Percentiles rank a stretch among this genome's conserved stretches.
phyloP scores from a whole-genome alignment of 2,329 filamentous ascomycete genomes.

The Alternaria solani region DNA sequence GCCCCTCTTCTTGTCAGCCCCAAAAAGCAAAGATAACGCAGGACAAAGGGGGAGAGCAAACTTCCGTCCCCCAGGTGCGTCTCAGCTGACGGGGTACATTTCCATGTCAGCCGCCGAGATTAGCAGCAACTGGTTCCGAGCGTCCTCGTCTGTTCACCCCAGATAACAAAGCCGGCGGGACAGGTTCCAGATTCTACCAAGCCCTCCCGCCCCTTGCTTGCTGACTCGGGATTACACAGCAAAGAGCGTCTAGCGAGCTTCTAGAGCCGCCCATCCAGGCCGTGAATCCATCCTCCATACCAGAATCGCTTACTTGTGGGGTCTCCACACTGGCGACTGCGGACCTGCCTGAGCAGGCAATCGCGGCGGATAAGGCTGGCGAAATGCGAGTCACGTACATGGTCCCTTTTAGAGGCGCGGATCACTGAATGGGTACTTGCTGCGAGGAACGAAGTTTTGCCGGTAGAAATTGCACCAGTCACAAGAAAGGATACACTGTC shows the following conservation, averaged over 20 bases:
- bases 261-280: constrained; percentile 20
- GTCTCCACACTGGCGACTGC: constrained; percentile 13
- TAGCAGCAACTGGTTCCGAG: neutral
- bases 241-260: constrained; percentile 34
- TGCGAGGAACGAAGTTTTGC: constrained; percentile 8
- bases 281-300: constrained; percentile 15
- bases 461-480: constrained; percentile 17
- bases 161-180: constrained; percentile 6
- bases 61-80: constrained; percentile 18
- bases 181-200: constrained; percentile 9
- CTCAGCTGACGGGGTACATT: constrained; percentile 19
- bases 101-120: constrained; percentile 17
- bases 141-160: constrained; percentile 2
- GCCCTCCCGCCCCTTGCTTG: constrained; percentile 23
- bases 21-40: constrained; percentile 27
- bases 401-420: neutral
- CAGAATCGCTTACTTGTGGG: constrained; percentile 14
- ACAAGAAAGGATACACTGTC: constrained; percentile 4
- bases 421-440: constrained; percentile 1
- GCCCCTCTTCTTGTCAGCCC: constrained; percentile 15
- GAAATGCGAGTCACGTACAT: constrained; percentile 10
- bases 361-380: constrained; percentile 16
- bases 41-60: constrained; percentile 9
- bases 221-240: constrained; percentile 30
- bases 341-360: constrained; percentile 18